Base-by-base conservation (phyloP, 164 flowering plant species). In the Vitis rotundifolia region DNA sequence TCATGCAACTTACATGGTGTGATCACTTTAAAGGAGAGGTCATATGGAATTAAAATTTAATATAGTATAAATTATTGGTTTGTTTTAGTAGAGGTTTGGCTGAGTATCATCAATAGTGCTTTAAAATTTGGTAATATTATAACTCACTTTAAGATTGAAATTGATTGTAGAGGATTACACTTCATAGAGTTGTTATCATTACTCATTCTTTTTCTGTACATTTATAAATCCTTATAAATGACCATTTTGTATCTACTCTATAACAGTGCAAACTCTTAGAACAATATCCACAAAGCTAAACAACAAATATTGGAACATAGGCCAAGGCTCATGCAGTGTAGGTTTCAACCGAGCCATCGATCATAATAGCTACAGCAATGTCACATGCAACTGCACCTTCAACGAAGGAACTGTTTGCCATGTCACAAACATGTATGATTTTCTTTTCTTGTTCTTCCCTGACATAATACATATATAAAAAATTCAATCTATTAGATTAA, bases 331-430 rank as follows among this genome's bases (percentile, higher is more conserved):
- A 7, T 81, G 87, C 1, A 67, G 8, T 22, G 52, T 67, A 18
- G 53, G 3, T 28, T 14, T 6, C 3, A 29, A 47, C 10, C 1
- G 61, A n/a, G 8, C 55, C 1, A 11, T 2, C 11, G 3, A 0
- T 0, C 8, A 5, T 0, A 5, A 9, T 16, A 31, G 7, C 0
- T 1, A 55, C 7, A 81, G 78, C 76, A 75, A 65, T 63, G 79
- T 83, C 69, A 69, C 78, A 2, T 86, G 89, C 59, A 59, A 82
- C 55, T 86, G 89, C 61, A n/a, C 80, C 9, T 73, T 64, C 71
- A 66, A 72, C 44, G 29, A 49, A 53, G 63, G 29, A 44, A 71
- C 84, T 11, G 66, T 76, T 49, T 83, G 87, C 70, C 87, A 83
- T 54, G 76, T 77, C 48, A 69, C 72, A 14, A 51, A 15, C 51